These are phyloP conservation scores for Piedraia hortae DNA, from an alignment of 2,329 filamentous ascomycete species.

Conservation along the genomic window DNA sequence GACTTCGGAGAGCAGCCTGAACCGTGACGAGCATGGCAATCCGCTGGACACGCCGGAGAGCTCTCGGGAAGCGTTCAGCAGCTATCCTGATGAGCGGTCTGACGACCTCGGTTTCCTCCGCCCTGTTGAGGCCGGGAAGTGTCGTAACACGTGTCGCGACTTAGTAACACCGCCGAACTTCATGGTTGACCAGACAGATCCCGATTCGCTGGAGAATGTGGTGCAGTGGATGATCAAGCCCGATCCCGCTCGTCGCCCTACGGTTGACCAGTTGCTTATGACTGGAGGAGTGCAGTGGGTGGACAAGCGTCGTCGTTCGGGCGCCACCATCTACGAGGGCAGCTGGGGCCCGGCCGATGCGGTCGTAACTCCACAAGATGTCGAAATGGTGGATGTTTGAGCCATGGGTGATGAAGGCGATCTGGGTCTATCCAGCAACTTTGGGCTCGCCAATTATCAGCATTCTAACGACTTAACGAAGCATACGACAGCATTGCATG, in stretches of 20 bases:
- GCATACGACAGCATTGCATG: too few species aligned
- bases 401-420: too few species aligned
- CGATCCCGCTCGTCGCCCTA: slow-evolving; percentile 44
- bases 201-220: slow-evolving; percentile 53
- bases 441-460: too few species aligned
- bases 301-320: slow-evolving; percentile 44
- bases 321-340: slow-evolving; percentile 87
- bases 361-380: slow-evolving; percentile 21
- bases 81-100: too few species aligned
- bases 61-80: slow-evolving; percentile 9
- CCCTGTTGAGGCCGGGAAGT: slow-evolving; percentile 6
- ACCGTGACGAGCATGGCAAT: slow-evolving; percentile 48
- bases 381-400: slow-evolving; percentile 33
- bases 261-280: slow-evolving; percentile 42
- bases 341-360: slow-evolving; percentile 67
- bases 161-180: slow-evolving; percentile 50
- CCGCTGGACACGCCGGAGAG: slow-evolving; percentile 14
- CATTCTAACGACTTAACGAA: too few species aligned
- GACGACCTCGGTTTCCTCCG: slow-evolving; percentile 15
- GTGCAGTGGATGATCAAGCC: slow-evolving; percentile 73
- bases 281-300: slow-evolving; percentile 60
- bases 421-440: too few species aligned
- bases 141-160: slow-evolving; percentile 18
- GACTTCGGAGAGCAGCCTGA: slow-evolving; percentile 40
- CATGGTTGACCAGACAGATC: slow-evolving; percentile 52